Evolutionary conservation across 2,329 filamentous ascomycete species (phyloP), one percentile per base, ranked within the genome.

Genomic region (Paramyrothecium roridum): DNA sequence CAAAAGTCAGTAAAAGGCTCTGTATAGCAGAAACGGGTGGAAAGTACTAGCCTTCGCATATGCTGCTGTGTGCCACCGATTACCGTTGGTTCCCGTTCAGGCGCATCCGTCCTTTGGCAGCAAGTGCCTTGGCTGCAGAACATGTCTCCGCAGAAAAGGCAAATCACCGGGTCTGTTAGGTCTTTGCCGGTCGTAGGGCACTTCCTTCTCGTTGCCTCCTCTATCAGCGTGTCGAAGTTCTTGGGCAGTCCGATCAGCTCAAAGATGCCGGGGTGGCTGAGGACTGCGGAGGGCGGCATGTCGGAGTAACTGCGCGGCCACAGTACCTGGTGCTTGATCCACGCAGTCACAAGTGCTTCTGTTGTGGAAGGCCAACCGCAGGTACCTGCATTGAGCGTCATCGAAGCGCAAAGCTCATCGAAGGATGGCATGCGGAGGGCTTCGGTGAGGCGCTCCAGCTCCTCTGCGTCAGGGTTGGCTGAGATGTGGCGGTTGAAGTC

Each of bases 121-220:
- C 95, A 99, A 49, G 93, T 88, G 48, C 89, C 91, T 76, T 99
- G 95, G 11, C 89, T 91, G 73, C 95, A 99, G 73, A 97, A 93
- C 45, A 99, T 91, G n/a, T 93, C 92, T 34, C 95, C 93, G 68
- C 95, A 99, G 75, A 97, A 91, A 43, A 99, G 81, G 67, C 95
- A 99, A 40, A 99, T 84, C 60, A 89, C 90, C 0, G 95, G 92
- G 70, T 99, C 96, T 2, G 87, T 88, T 52, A 99, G 77, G 63
- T 97, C 93, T 69, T 95, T 96, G 61, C 92, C 92, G 1, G 91
- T 96, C 2, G 87, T 96, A 0, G 92, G 92, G 67, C 95, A 99
- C 51, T 83, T 86, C 52, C 89, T 80, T 60, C 86, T 87, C 62
- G 95, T 93, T 23, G 91, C 91, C 73, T 96, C 93, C 67, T 97